Evolutionary conservation across 306 rosid species (phyloP), one percentile per base, ranked within the genome.

Genomic region (Lupinus albus): DNA sequence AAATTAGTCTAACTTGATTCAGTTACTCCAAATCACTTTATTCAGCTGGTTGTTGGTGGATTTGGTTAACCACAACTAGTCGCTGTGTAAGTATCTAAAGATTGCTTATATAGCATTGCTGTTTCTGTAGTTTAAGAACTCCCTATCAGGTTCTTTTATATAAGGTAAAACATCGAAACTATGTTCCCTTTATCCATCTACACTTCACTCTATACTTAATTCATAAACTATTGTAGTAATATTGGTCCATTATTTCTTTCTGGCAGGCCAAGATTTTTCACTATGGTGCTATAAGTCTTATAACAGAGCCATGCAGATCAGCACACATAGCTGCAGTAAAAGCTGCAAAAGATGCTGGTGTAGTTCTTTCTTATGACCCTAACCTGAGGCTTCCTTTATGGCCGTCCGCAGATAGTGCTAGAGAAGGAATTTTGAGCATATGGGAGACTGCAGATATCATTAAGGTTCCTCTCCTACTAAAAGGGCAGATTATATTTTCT

Each of bases 381-480:
- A 93, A 93, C 76, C 78, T 93, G 75, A 83, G 98, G 85, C 98
- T 93, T 79, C 98, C 98, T 2, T 73, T 93, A 75, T 93, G 98
- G 98, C 79, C 96, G 79, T 93, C 97, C 25, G 91, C 88, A 7
- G 85, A 89, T 11, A 84, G 82, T 75, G 98, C 98, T 39, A 86
- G 92, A 79, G 96, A 93, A 86, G 97, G 98, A 57, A 89, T 93
- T 82, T 70, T 93, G 11, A 88, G 94, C 69, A 89, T 93, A 77
- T 93, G 97, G 98, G 88, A 89, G 11, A 75, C 64, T 41, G 98
- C 97, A 18, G 98, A 93, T 85, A 82, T 93, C 78, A 88, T 93
- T 49, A 89, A 93, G 97, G 98, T 92, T 58, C 16, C 21, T 61
- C 57, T 42, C 25, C 44, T 61, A 41, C 25, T 28, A 61, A 36